Base-by-base conservation (phyloP, 139 green algal species). In the Closterium sp. region DNA sequence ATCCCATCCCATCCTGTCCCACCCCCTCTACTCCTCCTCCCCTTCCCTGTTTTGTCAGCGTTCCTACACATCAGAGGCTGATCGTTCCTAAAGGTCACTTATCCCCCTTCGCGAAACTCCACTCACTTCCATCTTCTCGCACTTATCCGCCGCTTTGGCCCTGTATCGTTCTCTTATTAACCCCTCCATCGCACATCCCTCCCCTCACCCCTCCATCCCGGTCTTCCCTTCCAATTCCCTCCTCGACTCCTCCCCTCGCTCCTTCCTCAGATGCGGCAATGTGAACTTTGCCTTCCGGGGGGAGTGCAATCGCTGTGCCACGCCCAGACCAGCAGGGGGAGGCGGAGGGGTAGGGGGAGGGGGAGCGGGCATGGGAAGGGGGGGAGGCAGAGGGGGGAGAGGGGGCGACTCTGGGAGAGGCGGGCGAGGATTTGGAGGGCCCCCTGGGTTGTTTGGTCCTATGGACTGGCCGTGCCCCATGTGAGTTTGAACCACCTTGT, bases 401-500 rank as follows among this genome's bases (percentile, higher is more conserved):
- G 91, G 87, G 22, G 32, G 91, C 34, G 91, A 38, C 24, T 29
- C 34, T 29, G 79, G 85, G 42, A n/a, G 84, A n/a, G 38, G 27
- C 0, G 91, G 91, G 0, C 70, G 88, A 29, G 89, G 89, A 31
- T 24, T 85, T 7, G 31, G 89, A 6, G 91, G 91, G 6, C 91
- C 91, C 1, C 91, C 91, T 2, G 91, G 91, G 13, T 84, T 95
- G 32, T 95, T 95, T 91, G 90, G 92, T 0, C 92, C 92, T 0
- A 93, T 92, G 28, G 92, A 95, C 70, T 95, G 92, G 92, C 29
- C 90, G 10, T 95, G 92, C 87, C 92, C 92, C 50, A 94, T 94
- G 92, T 93, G 86, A 34, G 87, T 38, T 70, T 38, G 32, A 38
- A 38, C 32, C 32, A 38, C 32, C 32, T 38, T 38, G 32, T 38